These are phyloP conservation scores for Alternaria consortialis DNA, from an alignment of 2,329 filamentous ascomycete species.

Conservation along the genomic window DNA sequence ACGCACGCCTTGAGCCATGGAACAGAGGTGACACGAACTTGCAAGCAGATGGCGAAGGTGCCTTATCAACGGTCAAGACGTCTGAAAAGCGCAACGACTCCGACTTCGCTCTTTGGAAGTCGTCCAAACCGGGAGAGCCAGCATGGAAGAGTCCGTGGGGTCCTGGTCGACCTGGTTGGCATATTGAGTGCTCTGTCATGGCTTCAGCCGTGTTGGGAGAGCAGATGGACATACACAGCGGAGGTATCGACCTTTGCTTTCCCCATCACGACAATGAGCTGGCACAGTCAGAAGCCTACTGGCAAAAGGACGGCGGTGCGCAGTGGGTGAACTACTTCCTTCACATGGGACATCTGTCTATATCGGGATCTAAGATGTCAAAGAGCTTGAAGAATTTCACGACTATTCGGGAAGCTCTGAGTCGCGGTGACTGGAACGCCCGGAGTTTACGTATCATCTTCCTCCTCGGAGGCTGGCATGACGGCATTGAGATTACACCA, in stretches of 20 bases:
- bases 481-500: conserved; percentile 88
- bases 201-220: conserved; percentile 85
- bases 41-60: conserved; percentile 89
- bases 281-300: conserved; percentile 90
- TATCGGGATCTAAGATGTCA: conserved; percentile 93
- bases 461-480: conserved; percentile 86
- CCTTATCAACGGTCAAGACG: conserved; percentile 66
- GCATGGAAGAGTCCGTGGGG: conserved; percentile 91
- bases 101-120: conserved; percentile 95
- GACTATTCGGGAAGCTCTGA: conserved; percentile 85
- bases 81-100: conserved; percentile 76
- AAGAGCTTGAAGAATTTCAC: conserved; percentile 97
- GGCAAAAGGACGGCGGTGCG: conserved; percentile 55
- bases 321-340: conserved; percentile 97
- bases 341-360: conserved; percentile 92
- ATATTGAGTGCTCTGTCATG: conserved; percentile 98
- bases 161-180: conserved; percentile 88
- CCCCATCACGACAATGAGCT: conserved; percentile 83
- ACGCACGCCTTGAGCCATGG: conserved; percentile 85
- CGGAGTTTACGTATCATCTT: conserved; percentile 86
- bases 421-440: conserved; percentile 74
- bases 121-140: conserved; percentile 89
- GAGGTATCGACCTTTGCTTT: conserved; percentile 90
- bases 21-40: conserved; percentile 84
- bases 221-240: conserved; percentile 91